Evolutionary conservation across 2,329 filamentous ascomycete species (phyloP), one percentile per base, ranked within the genome.

Genomic region (Colletotrichum aenigma): DNA sequence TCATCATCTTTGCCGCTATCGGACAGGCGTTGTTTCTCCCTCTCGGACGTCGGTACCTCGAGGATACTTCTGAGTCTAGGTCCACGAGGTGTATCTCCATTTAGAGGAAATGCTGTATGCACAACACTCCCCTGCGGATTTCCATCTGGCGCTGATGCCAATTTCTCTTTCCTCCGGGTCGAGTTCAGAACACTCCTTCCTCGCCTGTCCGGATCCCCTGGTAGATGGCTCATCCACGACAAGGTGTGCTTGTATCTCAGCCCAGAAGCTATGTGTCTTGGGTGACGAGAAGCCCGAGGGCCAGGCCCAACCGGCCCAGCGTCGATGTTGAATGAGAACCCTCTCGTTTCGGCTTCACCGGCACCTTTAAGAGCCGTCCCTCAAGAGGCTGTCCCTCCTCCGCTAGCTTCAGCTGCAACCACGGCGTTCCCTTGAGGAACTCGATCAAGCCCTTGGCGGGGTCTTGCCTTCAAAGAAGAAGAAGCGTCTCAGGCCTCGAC

Each of bases 321-420:
- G 16, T 3, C 15, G 36, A 38, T 18, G 36, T 38, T n/a, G 38
- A 43, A 6, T 43, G 18, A 43, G 18, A 6, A n/a, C 2, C 9
- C 3, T 1, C 18, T 43, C 1, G 0, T 43, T n/a, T 43, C 1
- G 9, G 2, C 16, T 43, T 43, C 16, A 1, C 18, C 18, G n/a
- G 18, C 18, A 43, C 4, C 18, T 2, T 43, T 1, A 43, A 6
- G 38, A 18, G 38, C 38, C 9, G 18, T 10, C 38, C 18, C 38
- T n/a, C 38, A 1, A 3, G 38, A 2, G 0, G 3, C n/a, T 43
- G 0, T 43, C 38, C 38, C 5, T 43, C 18, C 16, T 10, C 9
- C 38, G 38, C 18, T 6, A 5, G 38, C 38, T n/a, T 18, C 18
- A n/a, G 38, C 38, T 43, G 38, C 1, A 43, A 43, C 3, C 16